A percentile compares a stretch with the other conserved stretches of the same genome.
These are phyloP conservation scores for Phlegmacium glaucopus DNA, from an alignment of 768 basidiomycete species.

Conservation along the genomic window DNA sequence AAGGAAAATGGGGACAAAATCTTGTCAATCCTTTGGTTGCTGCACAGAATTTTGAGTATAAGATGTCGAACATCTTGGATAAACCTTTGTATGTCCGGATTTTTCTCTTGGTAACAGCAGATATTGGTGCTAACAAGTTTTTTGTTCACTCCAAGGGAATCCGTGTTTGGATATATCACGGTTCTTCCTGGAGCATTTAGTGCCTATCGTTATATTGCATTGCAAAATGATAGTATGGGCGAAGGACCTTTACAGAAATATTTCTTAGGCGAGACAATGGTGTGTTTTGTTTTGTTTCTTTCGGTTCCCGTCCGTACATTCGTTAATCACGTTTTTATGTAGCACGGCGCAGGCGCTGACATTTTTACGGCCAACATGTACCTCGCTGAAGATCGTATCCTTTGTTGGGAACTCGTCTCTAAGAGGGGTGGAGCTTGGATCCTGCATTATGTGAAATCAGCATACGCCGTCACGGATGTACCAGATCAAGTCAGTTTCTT, in stretches of 20 bases:
- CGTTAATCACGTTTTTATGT: too few relatives aligned
- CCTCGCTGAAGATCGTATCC: conserved; percentile 89
- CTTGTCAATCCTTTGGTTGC: conserved; percentile 82
- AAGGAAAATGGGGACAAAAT: conserved; percentile 78
- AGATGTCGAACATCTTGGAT: conserved; percentile 91
- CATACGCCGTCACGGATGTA: conserved; percentile 90
- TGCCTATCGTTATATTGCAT: conserved; percentile 86
- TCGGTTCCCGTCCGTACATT: too few relatives aligned
- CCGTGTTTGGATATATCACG: conserved; percentile 90
- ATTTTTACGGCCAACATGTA: conserved; percentile 98
- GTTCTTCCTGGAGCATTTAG: conserved; percentile 93
- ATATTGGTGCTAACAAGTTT: not conserved
- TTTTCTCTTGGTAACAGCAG: not conserved
- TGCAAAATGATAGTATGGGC: conserved; percentile 81
- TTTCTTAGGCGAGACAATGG: conserved; percentile 95
- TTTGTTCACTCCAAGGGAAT: conserved; percentile 43
- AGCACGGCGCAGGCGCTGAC: conserved; percentile 81
- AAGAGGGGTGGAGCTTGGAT: conserved; percentile 90
- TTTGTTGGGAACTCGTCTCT: conserved; percentile 98
- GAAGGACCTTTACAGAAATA: conserved; percentile 93
- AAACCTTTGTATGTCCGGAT: conserved; percentile 69
- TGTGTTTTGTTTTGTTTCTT: conserved; percentile 28
- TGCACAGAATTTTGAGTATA: conserved; percentile 93
- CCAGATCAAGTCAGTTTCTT: conserved; percentile 68
- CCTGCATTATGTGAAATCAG: conserved; percentile 94